Percentiles rank a stretch among this genome's conserved stretches.
Conservation (phyloP, 2,329 filamentous ascomycete genomes). For the Botrytis hyacinthi region DNA sequence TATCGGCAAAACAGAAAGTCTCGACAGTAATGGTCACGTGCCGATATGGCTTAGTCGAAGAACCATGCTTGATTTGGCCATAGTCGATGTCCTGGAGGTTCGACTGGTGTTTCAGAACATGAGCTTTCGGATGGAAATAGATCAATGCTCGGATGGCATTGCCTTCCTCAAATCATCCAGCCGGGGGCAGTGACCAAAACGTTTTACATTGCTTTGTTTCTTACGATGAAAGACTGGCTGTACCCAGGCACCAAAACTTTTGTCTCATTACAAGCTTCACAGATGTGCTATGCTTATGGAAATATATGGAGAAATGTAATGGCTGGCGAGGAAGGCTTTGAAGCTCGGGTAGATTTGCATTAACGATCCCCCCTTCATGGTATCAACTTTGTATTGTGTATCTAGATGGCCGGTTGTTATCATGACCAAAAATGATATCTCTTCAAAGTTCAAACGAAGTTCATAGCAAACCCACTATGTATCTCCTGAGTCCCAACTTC, state of each 20-base stretch:
- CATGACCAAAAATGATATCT: neutral
- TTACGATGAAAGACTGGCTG: neutral
- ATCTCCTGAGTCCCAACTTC: neutral
- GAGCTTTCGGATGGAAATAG: neutral
- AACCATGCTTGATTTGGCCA: neutral
- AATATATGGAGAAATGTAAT: neutral
- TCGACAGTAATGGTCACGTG: conserved; percentile 1
- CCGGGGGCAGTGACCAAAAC: neutral
- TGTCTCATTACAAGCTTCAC: neutral
- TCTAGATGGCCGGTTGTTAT: neutral
- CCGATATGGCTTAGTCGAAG: neutral
- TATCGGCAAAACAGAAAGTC: neutral
- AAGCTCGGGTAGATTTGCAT: neutral
- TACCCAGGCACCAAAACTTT: neutral
- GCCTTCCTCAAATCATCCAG: neutral
- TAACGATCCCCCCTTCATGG: neutral
- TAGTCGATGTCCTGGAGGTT: neutral
- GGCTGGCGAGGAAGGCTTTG: neutral
- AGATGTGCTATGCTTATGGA: neutral
- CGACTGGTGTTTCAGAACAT: conserved; percentile 1
- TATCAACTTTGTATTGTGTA: neutral
- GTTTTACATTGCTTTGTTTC: neutral
- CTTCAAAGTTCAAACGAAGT: neutral
- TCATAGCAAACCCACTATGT: neutral
- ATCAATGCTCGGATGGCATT: neutral